Base-by-base conservation (phyloP, 768 basidiomycete species). In the Suillus americanus region DNA sequence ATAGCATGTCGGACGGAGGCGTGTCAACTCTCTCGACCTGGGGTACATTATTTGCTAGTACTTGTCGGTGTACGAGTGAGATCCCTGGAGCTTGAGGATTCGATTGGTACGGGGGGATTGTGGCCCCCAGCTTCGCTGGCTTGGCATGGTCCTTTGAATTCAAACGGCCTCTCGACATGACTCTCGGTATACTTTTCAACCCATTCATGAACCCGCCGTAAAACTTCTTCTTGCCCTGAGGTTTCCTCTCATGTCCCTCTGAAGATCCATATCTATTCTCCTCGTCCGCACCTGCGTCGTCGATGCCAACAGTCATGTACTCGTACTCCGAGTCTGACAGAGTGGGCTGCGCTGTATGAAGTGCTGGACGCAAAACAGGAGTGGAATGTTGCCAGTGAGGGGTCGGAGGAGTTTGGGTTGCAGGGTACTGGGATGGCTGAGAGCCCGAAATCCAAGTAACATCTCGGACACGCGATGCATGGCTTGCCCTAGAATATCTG, bases 281-380 rank as follows among this genome's bases (percentile, higher is more conserved):
- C n/a, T 65, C 43, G 3, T 74, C 74, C 37, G 68, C 71, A 25
- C 64, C 64, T 55, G 69, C 67, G 5, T 70, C 71, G 3, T 73
- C 71, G 5, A 76, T 67, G 33, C 64, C 74, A 66, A 76, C 73
- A 5, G 75, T 76, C 74, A 76, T 77, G 62, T 76, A 76, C 55
- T 77, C 76, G 20, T 51, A 51, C 8, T 76, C 75, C 8, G 74
- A 74, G 46, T 76, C 75, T 35, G 75, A 64, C 20, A 77, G 70
- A 14, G 74, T 76, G 41, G 73, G 71, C 0, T 38, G 56, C 4
- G 56, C 25, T 20, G 56, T 57, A 57, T 38, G 54, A 60, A 3
- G 35, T 25, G 68, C 71, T 18, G 75, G 74, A 64, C 70, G 76
- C 38, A 72, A 38, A 20, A 70, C 66, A 13, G 75, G 75, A 0